Conservation (phyloP, 257 asterid species). For the Solanum bulbocastanum region DNA sequence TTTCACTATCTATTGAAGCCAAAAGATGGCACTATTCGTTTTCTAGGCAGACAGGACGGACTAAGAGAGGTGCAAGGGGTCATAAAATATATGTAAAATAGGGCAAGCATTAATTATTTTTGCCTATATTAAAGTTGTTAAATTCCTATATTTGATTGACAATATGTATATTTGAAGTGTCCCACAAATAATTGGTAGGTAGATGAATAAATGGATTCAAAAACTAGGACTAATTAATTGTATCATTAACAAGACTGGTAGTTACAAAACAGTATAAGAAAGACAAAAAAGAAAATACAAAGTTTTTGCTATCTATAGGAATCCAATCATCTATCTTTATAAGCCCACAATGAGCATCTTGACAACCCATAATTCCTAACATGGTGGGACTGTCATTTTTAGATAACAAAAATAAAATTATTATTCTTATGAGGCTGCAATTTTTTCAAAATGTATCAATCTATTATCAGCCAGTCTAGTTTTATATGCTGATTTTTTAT, state of each 20-base stretch:
- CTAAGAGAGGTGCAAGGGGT: too few relatives aligned
- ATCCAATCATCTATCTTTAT: not conserved
- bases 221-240: not conserved
- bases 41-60: too few relatives aligned
- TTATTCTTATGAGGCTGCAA: constrained; percentile 29
- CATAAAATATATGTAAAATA: too few relatives aligned
- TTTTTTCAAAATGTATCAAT: constrained; percentile 45
- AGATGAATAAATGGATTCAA: not conserved
- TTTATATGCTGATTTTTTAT: constrained; percentile 38
- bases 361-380: not conserved
- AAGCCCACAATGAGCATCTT: not conserved
- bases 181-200: not conserved
- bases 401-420: not conserved
- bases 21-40: too few relatives aligned
- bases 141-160: not conserved
- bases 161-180: not conserved
- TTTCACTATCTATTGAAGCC: too few relatives aligned
- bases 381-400: not conserved
- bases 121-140: not conserved
- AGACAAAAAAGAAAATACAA: not conserved
- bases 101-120: not conserved
- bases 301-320: not conserved
- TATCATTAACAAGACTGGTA: not conserved
- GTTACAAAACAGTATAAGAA: constrained; percentile 1
- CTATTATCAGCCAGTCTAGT: constrained; percentile 50